These are phyloP conservation scores for Phytophthora pinifolia DNA, from an alignment of 352 stramenopile species.

Conservation along the genomic window DNA sequence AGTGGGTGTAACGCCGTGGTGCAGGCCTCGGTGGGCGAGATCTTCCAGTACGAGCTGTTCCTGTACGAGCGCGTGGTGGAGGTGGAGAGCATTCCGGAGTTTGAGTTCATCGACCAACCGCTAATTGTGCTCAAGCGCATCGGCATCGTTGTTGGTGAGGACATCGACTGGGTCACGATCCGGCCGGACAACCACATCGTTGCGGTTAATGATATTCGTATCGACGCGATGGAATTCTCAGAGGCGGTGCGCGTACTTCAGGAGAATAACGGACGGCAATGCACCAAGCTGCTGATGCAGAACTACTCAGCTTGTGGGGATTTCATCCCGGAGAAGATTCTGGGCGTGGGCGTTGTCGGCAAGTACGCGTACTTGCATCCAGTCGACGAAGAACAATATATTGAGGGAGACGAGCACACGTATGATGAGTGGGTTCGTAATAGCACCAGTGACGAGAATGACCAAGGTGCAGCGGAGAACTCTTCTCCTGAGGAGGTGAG, in stretches of 20 bases:
- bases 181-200: constrained; percentile 86
- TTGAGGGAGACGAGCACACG: constrained; percentile 42
- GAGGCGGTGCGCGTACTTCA: constrained; percentile 79
- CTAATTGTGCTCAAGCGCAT: constrained; percentile 87
- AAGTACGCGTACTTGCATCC: constrained; percentile 82
- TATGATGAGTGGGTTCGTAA: constrained; percentile 61
- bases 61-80: constrained; percentile 88
- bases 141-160: constrained; percentile 67
- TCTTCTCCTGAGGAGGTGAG: constrained; percentile 8
- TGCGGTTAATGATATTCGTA: constrained; percentile 85
- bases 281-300: constrained; percentile 87
- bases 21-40: constrained; percentile 81
- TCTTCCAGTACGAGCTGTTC: constrained; percentile 89
- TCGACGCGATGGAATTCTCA: constrained; percentile 81
- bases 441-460: constrained; percentile 35
- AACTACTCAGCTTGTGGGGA: constrained; percentile 86
- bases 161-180: constrained; percentile 83
- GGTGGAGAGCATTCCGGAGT: constrained; percentile 84
- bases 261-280: constrained; percentile 86
- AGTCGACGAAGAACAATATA: constrained; percentile 43
- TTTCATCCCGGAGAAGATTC: constrained; percentile 88
- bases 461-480: constrained; percentile 4
- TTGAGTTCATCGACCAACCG: constrained; percentile 86
- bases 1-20: constrained; percentile 86
- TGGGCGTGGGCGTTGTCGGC: constrained; percentile 75